A percentile compares a stretch with the other conserved stretches of the same genome.
These are phyloP conservation scores for Scedosporium aurantiacum DNA, from an alignment of 2,329 filamentous ascomycete species.

Conservation along the genomic window DNA sequence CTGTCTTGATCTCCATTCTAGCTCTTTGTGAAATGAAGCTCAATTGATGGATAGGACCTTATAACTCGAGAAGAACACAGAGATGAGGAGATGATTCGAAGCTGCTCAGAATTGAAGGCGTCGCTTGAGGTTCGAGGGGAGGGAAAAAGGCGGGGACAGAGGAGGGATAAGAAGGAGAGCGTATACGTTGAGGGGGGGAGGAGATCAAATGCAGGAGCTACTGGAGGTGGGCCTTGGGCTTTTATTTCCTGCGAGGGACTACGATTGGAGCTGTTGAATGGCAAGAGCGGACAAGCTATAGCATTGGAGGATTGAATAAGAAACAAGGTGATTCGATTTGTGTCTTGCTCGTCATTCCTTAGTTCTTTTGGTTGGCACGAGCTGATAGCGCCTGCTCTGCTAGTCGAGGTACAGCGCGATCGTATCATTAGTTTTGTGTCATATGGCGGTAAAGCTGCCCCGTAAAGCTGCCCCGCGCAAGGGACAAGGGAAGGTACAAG, in stretches of 20 bases:
- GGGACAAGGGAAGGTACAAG: neutral
- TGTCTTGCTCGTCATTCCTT: neutral
- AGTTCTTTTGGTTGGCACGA: neutral
- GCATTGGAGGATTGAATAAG: neutral
- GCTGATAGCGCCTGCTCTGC: neutral
- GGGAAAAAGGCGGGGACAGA: neutral
- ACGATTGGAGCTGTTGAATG: neutral
- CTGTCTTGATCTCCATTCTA: conserved; percentile 63
- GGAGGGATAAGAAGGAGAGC: neutral
- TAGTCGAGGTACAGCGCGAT: neutral
- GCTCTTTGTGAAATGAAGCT: neutral
- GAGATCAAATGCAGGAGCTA: neutral
- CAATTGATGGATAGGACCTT: neutral
- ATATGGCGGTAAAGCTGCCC: neutral
- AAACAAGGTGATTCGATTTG: neutral
- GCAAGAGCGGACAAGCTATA: neutral
- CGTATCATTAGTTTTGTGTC: neutral
- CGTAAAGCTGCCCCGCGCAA: neutral
- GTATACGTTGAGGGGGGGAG: neutral
- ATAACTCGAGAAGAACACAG: neutral
- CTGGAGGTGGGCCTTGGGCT: neutral
- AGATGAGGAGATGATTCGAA: too few relatives aligned
- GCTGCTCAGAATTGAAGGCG: neutral
- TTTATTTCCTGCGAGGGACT: neutral
- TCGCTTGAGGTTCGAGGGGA: neutral